Conservation (phyloP, 2,329 filamentous ascomycete species). For the Xylariaceae sp. region DNA sequence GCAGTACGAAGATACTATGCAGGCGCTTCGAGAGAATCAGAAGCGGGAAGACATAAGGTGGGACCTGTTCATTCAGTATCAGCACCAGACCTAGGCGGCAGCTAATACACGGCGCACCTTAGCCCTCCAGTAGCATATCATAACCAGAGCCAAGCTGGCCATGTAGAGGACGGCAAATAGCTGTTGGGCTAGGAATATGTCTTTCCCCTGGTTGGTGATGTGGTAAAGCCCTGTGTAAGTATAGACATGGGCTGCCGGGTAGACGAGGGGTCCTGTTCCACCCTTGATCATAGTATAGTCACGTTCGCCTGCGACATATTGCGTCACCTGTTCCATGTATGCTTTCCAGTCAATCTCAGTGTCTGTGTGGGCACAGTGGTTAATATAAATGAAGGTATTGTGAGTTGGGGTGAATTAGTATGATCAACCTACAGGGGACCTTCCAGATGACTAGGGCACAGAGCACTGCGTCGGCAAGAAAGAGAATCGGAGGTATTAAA, state of each 20-base stretch:
- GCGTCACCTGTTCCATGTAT: slow-evolving; percentile 89
- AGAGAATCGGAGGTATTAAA: slow-evolving; percentile 55
- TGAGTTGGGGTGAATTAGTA: background rate
- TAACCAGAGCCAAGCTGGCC: slow-evolving; percentile 67
- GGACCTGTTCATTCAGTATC: slow-evolving; percentile 49
- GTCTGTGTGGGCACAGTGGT: too few relatives aligned
- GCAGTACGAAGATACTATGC: slow-evolving; percentile 88
- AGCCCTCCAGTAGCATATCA: slow-evolving; percentile 75
- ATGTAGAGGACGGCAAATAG: slow-evolving; percentile 81
- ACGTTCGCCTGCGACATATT: slow-evolving; percentile 78
- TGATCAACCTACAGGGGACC: slow-evolving; percentile 66
- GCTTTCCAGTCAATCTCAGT: slow-evolving; percentile 98
- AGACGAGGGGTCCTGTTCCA: slow-evolving; percentile 88
- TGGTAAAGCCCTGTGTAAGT: slow-evolving; percentile 77
- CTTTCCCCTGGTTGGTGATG: slow-evolving; percentile 68
- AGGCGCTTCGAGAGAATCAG: slow-evolving; percentile 86
- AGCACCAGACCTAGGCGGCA: background rate
- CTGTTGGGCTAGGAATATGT: slow-evolving; percentile 78
- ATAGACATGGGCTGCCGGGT: slow-evolving; percentile 91
- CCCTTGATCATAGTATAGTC: slow-evolving; percentile 85
- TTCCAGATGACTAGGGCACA: slow-evolving; percentile 74
- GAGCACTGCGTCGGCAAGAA: slow-evolving; percentile 67
- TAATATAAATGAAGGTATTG: background rate
- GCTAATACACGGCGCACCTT: slow-evolving; percentile 48
- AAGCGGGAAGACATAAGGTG: slow-evolving; percentile 82